phyloP scores from a whole-genome alignment of 139 green algal genomes.

The Auxenochlorella pyrenoidosa region DNA sequence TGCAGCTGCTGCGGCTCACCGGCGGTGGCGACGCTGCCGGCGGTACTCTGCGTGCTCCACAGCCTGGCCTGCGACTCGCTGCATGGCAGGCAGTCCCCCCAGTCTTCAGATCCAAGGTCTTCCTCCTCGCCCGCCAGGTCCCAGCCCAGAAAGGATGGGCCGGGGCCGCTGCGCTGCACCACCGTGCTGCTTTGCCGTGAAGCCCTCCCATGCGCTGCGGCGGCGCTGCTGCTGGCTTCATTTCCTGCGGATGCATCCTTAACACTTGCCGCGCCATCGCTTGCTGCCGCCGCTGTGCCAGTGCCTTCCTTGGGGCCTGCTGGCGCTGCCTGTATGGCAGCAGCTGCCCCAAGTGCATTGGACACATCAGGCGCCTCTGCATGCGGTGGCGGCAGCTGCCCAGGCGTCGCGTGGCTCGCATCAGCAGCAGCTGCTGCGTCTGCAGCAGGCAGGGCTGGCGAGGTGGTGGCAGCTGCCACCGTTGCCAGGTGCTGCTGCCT shows the following conservation, averaged over 20 bases:
- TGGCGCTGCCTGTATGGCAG: neutral
- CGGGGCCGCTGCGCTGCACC: too few relatives aligned
- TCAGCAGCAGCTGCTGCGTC: neutral
- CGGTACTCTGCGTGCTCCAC: neutral
- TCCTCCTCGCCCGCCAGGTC: neutral
- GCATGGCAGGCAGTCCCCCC: too few relatives aligned
- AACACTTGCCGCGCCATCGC: too few relatives aligned
- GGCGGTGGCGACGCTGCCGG: neutral
- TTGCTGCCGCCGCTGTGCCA: neutral
- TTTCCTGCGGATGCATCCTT: too few relatives aligned
- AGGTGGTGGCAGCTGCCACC: neutral
- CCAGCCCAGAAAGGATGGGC: neutral
- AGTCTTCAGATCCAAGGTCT: neutral
- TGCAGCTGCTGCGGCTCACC: neutral
- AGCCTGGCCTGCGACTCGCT: neutral
- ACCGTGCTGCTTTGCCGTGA: too few relatives aligned
- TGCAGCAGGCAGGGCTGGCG: neutral
- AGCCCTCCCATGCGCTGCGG: too few relatives aligned
- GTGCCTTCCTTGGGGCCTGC: neutral
- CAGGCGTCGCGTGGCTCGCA: neutral
- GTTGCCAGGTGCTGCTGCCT: neutral
- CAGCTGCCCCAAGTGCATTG: neutral
- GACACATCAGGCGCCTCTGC: neutral
- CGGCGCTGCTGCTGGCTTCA: too few relatives aligned
- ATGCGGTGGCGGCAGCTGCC: neutral